Evolutionary conservation across 169 alveolate genomes (phyloP).

Genomic region (Plasmodium sp.): DNA sequence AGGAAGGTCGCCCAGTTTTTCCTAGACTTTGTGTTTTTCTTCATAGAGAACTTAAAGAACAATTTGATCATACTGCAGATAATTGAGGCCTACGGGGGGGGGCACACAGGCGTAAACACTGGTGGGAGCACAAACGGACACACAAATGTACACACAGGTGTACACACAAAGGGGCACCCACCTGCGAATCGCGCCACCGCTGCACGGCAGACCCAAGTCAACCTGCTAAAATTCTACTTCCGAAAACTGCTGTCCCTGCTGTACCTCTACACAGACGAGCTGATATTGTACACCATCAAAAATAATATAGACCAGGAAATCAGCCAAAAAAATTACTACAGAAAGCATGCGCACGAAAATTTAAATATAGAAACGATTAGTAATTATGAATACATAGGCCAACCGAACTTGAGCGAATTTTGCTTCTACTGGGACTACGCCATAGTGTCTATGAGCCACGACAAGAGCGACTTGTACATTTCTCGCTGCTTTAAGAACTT

Average conservation of each 20-base stretch:
- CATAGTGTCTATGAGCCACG: slow-evolving; percentile 71
- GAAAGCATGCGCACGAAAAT: slow-evolving; percentile 14
- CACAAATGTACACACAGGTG: neutral
- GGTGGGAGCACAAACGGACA: neutral
- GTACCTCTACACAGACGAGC: slow-evolving; percentile 64
- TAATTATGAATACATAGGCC: slow-evolving; percentile 28
- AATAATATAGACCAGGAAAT: slow-evolving; percentile 52
- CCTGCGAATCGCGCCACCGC: neutral
- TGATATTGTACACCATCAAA: slow-evolving; percentile 56
- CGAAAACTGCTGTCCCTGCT: slow-evolving; percentile 59
- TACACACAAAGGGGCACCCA: too few relatives aligned
- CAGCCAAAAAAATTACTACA: slow-evolving; percentile 31
- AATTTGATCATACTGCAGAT: slow-evolving; percentile 69
- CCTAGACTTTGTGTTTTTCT: slow-evolving; percentile 60
- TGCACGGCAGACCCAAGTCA: neutral
- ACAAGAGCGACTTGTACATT: slow-evolving; percentile 49
- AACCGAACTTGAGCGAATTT: slow-evolving; percentile 28
- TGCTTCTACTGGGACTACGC: slow-evolving; percentile 75
- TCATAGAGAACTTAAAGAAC: slow-evolving; percentile 73
- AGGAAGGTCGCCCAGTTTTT: slow-evolving; percentile 65
- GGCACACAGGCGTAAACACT: neutral
- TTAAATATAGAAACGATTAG: slow-evolving; percentile 22
- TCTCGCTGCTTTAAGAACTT: slow-evolving; percentile 50
- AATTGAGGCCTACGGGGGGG: slow-evolving; percentile 36
- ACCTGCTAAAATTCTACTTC: slow-evolving; percentile 41